Conservation (phyloP, 2,329 filamentous ascomycete species). For the Arachnomyces sp. region DNA sequence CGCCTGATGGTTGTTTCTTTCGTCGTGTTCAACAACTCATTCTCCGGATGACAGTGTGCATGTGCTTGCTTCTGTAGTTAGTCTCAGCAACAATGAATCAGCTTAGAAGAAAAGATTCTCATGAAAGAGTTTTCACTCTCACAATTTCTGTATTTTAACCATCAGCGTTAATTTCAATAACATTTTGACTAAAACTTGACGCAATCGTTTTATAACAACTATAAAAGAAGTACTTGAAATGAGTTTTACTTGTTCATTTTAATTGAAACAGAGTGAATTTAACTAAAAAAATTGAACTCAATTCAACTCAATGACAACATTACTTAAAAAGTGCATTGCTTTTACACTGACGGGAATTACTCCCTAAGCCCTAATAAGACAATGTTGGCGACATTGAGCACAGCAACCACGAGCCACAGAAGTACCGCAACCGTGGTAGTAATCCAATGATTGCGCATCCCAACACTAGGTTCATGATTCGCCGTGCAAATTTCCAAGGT, state of each 20-base stretch:
- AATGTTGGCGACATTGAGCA: constrained; percentile 72
- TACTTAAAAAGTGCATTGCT: too few species aligned
- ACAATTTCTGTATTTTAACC: too few species aligned
- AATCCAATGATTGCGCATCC: constrained; percentile 68
- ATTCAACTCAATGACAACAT: too few species aligned
- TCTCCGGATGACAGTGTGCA: constrained; percentile 10
- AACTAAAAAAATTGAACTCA: too few species aligned
- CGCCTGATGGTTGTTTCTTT: constrained; percentile 9
- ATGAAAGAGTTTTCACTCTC: too few species aligned
- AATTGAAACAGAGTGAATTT: too few species aligned
- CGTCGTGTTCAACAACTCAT: constrained; percentile 9
- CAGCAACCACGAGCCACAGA: constrained; percentile 66
- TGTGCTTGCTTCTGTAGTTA: constrained; percentile 11
- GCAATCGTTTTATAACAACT: too few species aligned
- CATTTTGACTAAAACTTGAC: too few species aligned
- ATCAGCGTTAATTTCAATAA: too few species aligned
- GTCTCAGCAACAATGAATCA: background rate
- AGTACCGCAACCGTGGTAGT: constrained; percentile 50
- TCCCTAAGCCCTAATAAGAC: constrained; percentile 59
- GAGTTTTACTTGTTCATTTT: too few species aligned
- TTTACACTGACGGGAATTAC: too few species aligned
- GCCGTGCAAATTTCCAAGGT: background rate
- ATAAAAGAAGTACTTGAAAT: too few species aligned
- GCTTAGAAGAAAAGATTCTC: background rate
- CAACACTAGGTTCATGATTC: constrained; percentile 26